Evolutionary conservation across 2,329 filamentous ascomycete species (phyloP).

Genomic region (Trichoderma oligosporum): DNA sequence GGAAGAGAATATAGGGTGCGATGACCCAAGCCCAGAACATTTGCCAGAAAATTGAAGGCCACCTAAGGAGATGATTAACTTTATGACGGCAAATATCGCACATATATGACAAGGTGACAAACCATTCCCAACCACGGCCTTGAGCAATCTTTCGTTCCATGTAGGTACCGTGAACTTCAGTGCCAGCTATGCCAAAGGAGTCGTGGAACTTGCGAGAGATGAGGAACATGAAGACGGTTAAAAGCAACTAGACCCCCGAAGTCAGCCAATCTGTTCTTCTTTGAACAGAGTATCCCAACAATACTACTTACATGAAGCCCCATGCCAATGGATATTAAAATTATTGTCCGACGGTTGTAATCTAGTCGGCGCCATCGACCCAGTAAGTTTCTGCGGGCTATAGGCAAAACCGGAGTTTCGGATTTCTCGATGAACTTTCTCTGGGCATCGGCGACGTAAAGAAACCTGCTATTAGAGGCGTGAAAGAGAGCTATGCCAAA

Average conservation of each 20-base stretch:
- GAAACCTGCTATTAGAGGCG: conserved; percentile 58
- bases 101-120: no score
- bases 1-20: conserved; percentile 59
- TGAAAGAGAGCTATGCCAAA: conserved; percentile 64
- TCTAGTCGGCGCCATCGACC: conserved; percentile 40
- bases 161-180: conserved; percentile 55
- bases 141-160: conserved; percentile 47
- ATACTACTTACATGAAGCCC: conserved; percentile 47
- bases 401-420: conserved; percentile 16
- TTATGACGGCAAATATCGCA: no score
- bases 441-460: conserved; percentile 55
- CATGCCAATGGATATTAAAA: conserved; percentile 53
- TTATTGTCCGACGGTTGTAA: conserved; percentile 47
- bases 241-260: conserved; percentile 44
- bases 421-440: conserved; percentile 36
- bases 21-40: conserved; percentile 60
- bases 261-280: neutral
- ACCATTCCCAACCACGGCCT: conserved; percentile 63
- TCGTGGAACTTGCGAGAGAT: conserved; percentile 63
- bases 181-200: conserved; percentile 57
- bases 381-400: conserved; percentile 30
- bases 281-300: neutral
- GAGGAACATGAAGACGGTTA: conserved; percentile 58
- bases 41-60: conserved; percentile 62
- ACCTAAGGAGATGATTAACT: no score